A percentile compares a stretch with the other conserved stretches of the same genome.
These are phyloP conservation scores for Geranium rotundifolium DNA, from an alignment of 345 rosid genomes.

Conservation along the genomic window DNA sequence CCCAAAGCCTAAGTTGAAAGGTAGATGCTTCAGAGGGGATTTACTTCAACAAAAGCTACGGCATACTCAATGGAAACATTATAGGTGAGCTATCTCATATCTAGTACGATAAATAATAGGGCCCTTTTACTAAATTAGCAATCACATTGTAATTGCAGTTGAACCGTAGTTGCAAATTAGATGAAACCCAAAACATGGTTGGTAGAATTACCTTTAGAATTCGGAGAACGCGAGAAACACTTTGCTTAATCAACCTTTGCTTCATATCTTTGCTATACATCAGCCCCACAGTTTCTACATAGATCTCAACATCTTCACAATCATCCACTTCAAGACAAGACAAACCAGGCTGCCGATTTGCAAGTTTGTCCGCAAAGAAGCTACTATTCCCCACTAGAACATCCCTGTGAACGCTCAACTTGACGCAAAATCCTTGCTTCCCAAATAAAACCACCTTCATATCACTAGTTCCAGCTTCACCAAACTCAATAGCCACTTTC, in stretches of 20 bases:
- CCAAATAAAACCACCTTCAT: constrained; percentile 75
- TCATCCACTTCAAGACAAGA: constrained; percentile 71
- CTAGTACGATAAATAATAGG: no score
- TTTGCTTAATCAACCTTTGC: constrained; percentile 84
- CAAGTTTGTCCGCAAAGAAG: constrained; percentile 61
- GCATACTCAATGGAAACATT: no score
- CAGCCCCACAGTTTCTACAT: constrained; percentile 86
- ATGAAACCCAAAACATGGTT: constrained; percentile 1
- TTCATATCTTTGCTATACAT: constrained; percentile 98
- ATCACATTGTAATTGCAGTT: constrained; percentile 5
- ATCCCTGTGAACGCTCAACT: constrained; percentile 76
- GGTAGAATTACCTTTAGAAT: constrained; percentile 63
- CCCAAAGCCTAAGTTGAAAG: no score
- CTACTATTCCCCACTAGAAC: constrained; percentile 59
- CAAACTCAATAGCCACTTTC: constrained; percentile 90
- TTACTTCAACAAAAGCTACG: no score
- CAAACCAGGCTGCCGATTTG: constrained; percentile 37
- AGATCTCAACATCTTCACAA: constrained; percentile 81
- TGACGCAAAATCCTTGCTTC: constrained; percentile 91
- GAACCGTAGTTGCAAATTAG: constrained; percentile 1
- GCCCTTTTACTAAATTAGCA: neutral
- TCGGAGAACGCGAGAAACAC: constrained; percentile 71
- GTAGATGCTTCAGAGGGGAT: no score
- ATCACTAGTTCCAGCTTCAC: constrained; percentile 81
- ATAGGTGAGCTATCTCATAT: no score